Evolutionary conservation across 805 yeast genomes (phyloP), one percentile per base, ranked within the genome.

Genomic region (Zygosaccharomyces bailii): DNA sequence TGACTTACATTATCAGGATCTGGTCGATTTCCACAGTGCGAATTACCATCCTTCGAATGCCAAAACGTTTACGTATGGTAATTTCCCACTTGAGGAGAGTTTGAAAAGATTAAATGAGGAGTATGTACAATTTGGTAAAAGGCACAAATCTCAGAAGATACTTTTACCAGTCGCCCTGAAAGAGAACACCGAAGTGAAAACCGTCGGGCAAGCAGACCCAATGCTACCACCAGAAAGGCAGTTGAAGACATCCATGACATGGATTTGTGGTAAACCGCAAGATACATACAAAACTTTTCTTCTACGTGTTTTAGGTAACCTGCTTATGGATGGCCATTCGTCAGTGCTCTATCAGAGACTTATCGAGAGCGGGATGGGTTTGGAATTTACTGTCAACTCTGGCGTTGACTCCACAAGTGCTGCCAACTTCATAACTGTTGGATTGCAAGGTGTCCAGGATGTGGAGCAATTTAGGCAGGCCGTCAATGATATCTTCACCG

Each of bases 1-100:
- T 0, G 74, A 80, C 49, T 69, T 91, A 48, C 69, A 74, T 5
- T 85, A 91, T 60, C 80, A 82, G 51, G 95, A 87, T 48, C 71
- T 93, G 45, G 69, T 84, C 4, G 81, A 82, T 17, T 93, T 87
- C 70, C 98, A 93, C 57, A 62, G 71, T 4, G 59, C 66, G 2
- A 77, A 84, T 55, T 93, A 93, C 63, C 96, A 90, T 61, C 97
- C 99, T 2, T 83, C 95, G 1, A 93, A 91, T 63, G 79, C 95
- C 2, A 79, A 73, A 55, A 84, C 96, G 0, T 89, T 82, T 64
- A 84, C 96, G 0, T 93, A 93, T 60, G 98, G 99, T 30, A 75
- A 81, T 42, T 72, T 88, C 38, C 79, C 90, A 0, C 66, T 90
- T 47, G 64, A 60, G 0, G 75, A 73, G 13, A 87, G 86, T 46